Evolutionary conservation across 1,284 basidiomycete species (phyloP).

Genomic region (Trichosporon faecale): DNA sequence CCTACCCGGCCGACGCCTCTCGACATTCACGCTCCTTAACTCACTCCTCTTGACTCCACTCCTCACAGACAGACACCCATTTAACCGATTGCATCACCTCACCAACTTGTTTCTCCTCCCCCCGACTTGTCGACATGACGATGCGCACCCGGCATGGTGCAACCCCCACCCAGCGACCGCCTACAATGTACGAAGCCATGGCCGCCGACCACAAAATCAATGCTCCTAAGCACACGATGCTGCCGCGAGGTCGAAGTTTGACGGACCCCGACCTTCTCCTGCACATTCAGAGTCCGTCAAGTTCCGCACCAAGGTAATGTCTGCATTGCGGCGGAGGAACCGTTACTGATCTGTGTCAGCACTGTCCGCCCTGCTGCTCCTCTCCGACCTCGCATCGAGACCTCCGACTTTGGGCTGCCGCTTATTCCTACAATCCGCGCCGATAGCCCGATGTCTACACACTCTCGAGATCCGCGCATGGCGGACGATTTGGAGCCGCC

Average conservation of each 20-base stretch:
- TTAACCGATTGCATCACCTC: neutral
- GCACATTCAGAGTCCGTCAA: conserved; percentile 1
- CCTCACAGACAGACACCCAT: neutral
- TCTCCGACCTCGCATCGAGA: neutral
- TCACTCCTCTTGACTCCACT: neutral
- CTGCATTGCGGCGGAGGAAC: neutral
- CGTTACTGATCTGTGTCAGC: neutral
- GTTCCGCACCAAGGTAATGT: neutral
- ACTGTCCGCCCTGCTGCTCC: neutral
- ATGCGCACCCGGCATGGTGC: conserved; percentile 6
- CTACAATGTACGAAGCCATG: neutral
- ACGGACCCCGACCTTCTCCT: neutral
- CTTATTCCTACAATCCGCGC: conserved; percentile 6
- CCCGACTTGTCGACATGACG: neutral
- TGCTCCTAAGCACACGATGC: neutral
- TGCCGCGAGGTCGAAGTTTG: neutral
- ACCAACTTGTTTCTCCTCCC: neutral
- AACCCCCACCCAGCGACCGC: neutral
- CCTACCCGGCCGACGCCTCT: neutral
- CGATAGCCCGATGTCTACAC: neutral
- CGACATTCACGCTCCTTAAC: conserved; percentile 8
- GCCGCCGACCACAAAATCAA: neutral
- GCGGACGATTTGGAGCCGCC: neutral
- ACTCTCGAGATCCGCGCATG: neutral
- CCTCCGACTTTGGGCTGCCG: neutral